Conservation (phyloP, 257 asterid species). For the Thymus quinquecostatus region DNA sequence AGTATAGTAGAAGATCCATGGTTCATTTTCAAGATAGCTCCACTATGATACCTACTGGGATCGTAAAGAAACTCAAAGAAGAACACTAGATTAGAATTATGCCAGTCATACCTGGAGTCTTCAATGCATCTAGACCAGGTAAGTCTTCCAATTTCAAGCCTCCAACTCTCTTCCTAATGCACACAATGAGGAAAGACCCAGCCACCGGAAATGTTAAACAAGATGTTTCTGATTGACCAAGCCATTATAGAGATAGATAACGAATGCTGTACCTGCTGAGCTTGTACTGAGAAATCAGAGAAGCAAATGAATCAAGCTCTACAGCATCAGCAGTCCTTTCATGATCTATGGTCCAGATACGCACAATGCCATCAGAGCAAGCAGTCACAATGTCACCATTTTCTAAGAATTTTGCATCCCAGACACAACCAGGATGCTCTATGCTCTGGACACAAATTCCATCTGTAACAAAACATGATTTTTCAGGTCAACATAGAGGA, state of each 20-base stretch:
- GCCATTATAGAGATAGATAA: constrained; percentile 33
- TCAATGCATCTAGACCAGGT: constrained; percentile 87
- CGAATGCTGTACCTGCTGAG: constrained; percentile 63
- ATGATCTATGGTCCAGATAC: constrained; percentile 80
- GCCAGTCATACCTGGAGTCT: constrained; percentile 73
- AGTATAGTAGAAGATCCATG: constrained; percentile 23
- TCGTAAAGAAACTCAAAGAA: neutral
- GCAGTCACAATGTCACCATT: constrained; percentile 94
- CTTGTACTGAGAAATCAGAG: constrained; percentile 77
- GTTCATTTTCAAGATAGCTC: constrained; percentile 24
- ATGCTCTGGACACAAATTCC: constrained; percentile 93
- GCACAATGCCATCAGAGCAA: constrained; percentile 94
- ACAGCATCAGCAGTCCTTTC: constrained; percentile 69
- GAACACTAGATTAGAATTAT: neutral
- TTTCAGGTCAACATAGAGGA: constrained; percentile 28
- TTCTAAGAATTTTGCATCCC: constrained; percentile 95
- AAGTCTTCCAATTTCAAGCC: constrained; percentile 91
- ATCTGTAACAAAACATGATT: constrained; percentile 58
- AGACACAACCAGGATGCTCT: constrained; percentile 98
- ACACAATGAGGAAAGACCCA: constrained; percentile 30
- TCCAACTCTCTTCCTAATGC: constrained; percentile 88
- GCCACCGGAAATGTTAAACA: neutral
- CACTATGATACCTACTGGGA: neutral
- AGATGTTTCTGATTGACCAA: neutral
- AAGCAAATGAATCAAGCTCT: constrained; percentile 69